phyloP scores from a whole-genome alignment of 2,329 filamentous ascomycete genomes.

The Zalaria sp. region DNA sequence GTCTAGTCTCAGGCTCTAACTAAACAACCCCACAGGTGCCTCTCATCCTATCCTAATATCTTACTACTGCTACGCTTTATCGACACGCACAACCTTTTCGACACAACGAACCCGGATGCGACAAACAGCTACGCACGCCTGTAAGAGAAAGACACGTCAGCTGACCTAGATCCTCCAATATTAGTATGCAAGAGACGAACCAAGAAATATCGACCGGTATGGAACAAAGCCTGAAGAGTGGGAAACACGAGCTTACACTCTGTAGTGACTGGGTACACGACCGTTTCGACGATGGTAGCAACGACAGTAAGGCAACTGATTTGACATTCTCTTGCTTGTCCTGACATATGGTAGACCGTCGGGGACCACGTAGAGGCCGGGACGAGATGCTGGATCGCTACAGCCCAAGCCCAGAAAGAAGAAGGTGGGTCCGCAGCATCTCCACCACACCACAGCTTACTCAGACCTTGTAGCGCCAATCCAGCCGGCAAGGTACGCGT shows the following conservation, averaged over 20 bases:
- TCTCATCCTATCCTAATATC: conserved; percentile 2
- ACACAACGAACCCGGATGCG: background rate
- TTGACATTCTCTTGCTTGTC: background rate
- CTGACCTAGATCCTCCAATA: conserved; percentile 22
- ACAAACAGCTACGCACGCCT: conserved; percentile 4
- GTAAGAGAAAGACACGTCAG: conserved; percentile 11
- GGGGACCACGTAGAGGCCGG: conserved; percentile 7
- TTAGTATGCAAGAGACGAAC: conserved; percentile 34
- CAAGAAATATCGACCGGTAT: conserved; percentile 57
- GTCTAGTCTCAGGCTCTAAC: background rate
- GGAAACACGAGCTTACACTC: conserved; percentile 7
- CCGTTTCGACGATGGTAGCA: conserved; percentile 64
- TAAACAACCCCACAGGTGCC: background rate
- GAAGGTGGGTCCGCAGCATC: conserved; percentile 8
- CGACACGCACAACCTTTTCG: conserved; percentile 13
- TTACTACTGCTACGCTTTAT: conserved; percentile 11
- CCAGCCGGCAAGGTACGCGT: conserved; percentile 42
- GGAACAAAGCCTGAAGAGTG: conserved; percentile 15
- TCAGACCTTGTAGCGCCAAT: too few species aligned
- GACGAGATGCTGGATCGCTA: conserved; percentile 14
- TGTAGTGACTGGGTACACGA: conserved; percentile 86
- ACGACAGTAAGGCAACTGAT: conserved; percentile 16
- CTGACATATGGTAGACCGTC: conserved; percentile 8
- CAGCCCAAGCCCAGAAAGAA: conserved; percentile 9
- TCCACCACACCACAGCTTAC: too few species aligned